Evolutionary conservation across 176 grass and related monocot species (phyloP).

Genomic region (Zoysia pacifica): DNA sequence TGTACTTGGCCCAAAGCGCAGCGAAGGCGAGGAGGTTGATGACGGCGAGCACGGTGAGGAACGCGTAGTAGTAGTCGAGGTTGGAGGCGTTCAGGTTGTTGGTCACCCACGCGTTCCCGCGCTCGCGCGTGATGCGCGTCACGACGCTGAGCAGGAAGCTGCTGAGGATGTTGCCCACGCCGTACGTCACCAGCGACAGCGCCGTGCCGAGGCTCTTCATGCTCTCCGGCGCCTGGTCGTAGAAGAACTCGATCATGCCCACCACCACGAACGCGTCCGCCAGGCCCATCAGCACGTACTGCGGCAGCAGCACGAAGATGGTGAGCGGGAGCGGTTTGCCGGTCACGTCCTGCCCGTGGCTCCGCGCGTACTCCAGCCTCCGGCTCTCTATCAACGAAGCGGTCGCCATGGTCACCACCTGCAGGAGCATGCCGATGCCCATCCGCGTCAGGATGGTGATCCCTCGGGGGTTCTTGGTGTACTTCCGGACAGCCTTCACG

Average conservation of each 20-base stretch:
- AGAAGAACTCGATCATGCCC: conserved; percentile 79
- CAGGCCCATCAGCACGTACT: conserved; percentile 79
- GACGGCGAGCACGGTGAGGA: conserved; percentile 49
- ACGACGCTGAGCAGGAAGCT: conserved; percentile 56
- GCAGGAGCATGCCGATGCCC: conserved; percentile 56
- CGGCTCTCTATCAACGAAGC: conserved; percentile 45
- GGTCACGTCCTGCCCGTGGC: conserved; percentile 20
- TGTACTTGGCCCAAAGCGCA: conserved; percentile 40
- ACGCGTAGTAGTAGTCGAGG: conserved; percentile 79
- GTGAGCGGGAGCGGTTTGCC: conserved; percentile 38
- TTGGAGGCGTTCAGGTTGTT: conserved; percentile 73
- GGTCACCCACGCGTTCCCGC: conserved; percentile 50
- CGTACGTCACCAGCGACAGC: conserved; percentile 58
- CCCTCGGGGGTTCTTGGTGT: conserved; percentile 77
- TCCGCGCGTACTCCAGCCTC: conserved; percentile 53
- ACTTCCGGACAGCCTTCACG: conserved; percentile 37
- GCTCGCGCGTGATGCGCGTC: conserved; percentile 32
- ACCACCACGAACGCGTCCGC: conserved; percentile 67
- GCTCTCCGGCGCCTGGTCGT: conserved; percentile 86
- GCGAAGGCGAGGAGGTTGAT: conserved; percentile 58
- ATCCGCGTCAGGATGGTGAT: conserved; percentile 76
- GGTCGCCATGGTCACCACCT: conserved; percentile 54
- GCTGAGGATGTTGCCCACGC: conserved; percentile 72
- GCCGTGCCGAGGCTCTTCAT: conserved; percentile 88
- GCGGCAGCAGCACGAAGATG: conserved; percentile 73